Evolutionary conservation across 2,329 filamentous ascomycete genomes (phyloP), one percentile per base, ranked within the genome.

Genomic region (Penicillium sp.): DNA sequence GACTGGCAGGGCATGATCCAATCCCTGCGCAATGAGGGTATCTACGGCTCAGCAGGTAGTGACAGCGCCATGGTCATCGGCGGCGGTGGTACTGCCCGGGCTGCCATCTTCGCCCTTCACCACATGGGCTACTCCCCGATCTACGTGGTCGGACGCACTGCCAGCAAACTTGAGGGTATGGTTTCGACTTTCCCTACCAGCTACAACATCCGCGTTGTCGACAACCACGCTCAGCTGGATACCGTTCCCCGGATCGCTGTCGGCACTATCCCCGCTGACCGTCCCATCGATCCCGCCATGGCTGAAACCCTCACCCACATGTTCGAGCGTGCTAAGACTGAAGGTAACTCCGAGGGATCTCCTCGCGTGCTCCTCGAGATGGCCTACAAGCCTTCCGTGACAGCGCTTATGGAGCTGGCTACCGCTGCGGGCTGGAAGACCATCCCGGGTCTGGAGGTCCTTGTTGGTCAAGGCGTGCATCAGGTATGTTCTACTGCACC

Each of bases 1-100:
- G 95, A 99, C 78, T 99, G 92, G 89, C 84, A 86, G 68, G 95
- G 95, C 60, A 99, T 99, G 86, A 86, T 90, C 2, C 85, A 89
- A 64, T 88, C 90, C 3, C 83, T 99, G 21, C 85, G 84, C 56
- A 84, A 85, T 43, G 87, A 86, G 2, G 90, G 90, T 8, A 79
- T 90, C 39, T 77, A 77, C 59, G 73, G 75, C 61, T 72, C 69
- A 67, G 65, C 68, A 64, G 67, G 71, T 55, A 67, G 63, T 27
- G 71, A 57, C 33, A 84, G 87, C 54, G 93, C 85, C 26, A 84
- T 97, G 63, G 90, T 98, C 14, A 86, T 99, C 53, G 95, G 95
- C 3, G 91, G 91, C 8, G 95, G 95, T 14, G 95, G 95, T 24
- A 99, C 95, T 6, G 90, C 92, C 0, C 87, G 95, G 56, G 95